Percentiles rank a stretch among this genome's conserved stretches.
Conservation (phyloP, 2,329 filamentous ascomycete species). For the Juglanconis oblonga region DNA sequence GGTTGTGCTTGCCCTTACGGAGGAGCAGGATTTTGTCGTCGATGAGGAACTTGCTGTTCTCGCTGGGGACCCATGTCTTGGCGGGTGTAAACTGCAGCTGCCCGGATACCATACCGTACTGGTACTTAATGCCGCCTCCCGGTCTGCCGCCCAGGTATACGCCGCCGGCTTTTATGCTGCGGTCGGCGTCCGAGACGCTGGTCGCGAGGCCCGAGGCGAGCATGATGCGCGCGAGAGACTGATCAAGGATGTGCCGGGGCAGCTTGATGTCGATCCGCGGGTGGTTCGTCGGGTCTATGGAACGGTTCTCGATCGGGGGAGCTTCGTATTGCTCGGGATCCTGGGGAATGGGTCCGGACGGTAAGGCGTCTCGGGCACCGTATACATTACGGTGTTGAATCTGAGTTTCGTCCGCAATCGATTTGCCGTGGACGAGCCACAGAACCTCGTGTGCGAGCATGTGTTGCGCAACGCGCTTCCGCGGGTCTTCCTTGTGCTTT, state of each 20-base stretch:
- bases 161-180: constrained; percentile 52
- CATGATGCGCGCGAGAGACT: constrained; percentile 57
- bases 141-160: constrained; percentile 58
- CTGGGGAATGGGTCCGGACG: constrained; percentile 8
- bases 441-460: constrained; percentile 78
- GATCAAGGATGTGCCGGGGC: constrained; percentile 51
- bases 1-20: constrained; percentile 61
- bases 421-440: constrained; percentile 70
- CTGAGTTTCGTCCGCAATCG: constrained; percentile 62
- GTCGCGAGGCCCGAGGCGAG: constrained; percentile 56
- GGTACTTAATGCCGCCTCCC: constrained; percentile 27
- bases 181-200: constrained; percentile 56
- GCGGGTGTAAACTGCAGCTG: constrained; percentile 61
- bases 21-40: constrained; percentile 57
- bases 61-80: constrained; percentile 53
- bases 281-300: constrained; percentile 41
- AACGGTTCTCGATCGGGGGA: constrained; percentile 11
- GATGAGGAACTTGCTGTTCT: constrained; percentile 60
- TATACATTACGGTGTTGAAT: constrained; percentile 51
- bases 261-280: constrained; percentile 55
- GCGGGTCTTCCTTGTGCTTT: constrained; percentile 64
- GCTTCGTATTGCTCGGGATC: constrained; percentile 20
- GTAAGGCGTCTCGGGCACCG: constrained; percentile 24
- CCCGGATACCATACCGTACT: constrained; percentile 36
- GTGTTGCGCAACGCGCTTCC: constrained; percentile 77